Conservation (phyloP, 345 rosid species). For the Moricandia arvensis region DNA sequence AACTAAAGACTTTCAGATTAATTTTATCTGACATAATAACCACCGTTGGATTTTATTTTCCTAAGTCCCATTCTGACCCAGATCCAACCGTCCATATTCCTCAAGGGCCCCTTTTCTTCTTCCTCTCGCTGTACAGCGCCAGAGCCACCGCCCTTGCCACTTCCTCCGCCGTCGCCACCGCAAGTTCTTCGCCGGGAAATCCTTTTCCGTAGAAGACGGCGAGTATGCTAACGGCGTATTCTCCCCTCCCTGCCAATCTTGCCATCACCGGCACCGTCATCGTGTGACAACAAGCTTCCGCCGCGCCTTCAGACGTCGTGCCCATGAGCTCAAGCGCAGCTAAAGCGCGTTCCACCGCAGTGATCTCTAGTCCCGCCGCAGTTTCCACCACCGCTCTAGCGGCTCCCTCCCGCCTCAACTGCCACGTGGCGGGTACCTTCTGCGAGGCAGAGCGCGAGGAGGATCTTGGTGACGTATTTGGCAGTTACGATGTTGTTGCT, state of each 20-base stretch:
- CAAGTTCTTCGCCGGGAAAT: constrained; percentile 8
- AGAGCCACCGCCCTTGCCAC: constrained; percentile 81
- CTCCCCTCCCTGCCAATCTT: constrained; percentile 74
- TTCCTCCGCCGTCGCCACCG: constrained; percentile 75
- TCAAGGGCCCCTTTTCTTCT: constrained; percentile 72
- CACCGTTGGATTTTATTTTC: constrained; percentile 41
- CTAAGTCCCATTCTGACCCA: constrained; percentile 41
- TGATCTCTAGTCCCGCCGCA: constrained; percentile 60
- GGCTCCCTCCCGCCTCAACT: constrained; percentile 81
- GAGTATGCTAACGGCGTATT: constrained; percentile 76
- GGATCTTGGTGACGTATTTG: constrained; percentile 66
- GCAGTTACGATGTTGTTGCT: constrained; percentile 43
- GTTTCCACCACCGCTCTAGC: constrained; percentile 69
- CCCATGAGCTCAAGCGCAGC: constrained; percentile 84
- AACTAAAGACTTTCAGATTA: constrained; percentile 36
- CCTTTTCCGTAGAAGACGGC: constrained; percentile 53
- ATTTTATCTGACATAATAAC: constrained; percentile 33
- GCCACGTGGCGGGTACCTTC: constrained; percentile 79
- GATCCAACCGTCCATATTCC: constrained; percentile 60
- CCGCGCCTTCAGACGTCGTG: constrained; percentile 72
- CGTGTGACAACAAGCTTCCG: constrained; percentile 72
- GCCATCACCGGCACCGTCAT: constrained; percentile 94
- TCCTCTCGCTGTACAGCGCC: constrained; percentile 72
- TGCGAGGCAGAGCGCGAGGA: constrained; percentile 68
- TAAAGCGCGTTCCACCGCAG: constrained; percentile 73